Conservation (phyloP, 106 monocot genomes). For the Alisma plantagoaquatica region DNA sequence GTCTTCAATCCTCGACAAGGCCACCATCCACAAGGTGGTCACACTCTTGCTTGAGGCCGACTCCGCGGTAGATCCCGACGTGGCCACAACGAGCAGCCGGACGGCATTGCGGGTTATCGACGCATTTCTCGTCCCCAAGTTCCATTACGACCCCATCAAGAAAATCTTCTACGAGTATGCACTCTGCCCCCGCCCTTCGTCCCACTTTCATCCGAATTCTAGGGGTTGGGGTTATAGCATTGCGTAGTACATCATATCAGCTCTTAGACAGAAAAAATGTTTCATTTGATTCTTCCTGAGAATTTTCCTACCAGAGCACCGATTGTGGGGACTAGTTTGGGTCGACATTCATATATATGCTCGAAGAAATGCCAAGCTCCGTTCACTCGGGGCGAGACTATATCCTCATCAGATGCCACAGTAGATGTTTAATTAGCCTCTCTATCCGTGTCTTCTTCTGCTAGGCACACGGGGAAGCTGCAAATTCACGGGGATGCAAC, state of each 20-base stretch:
- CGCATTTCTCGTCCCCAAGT: slow-evolving; percentile 64
- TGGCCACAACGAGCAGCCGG: slow-evolving; percentile 20
- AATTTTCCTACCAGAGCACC: too few species aligned
- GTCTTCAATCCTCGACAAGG: slow-evolving; percentile 60
- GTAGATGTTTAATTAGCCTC: too few species aligned
- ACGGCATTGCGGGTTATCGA: slow-evolving; percentile 58
- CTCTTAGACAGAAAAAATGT: too few species aligned
- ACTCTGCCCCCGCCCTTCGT: background rate
- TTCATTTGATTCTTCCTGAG: too few species aligned
- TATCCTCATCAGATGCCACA: too few species aligned
- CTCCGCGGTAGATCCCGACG: slow-evolving; percentile 39
- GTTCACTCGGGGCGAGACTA: too few species aligned
- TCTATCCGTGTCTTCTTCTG: slow-evolving; percentile 6
- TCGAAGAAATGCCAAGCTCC: too few species aligned
- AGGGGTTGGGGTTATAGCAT: too few species aligned
- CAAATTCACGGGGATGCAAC: slow-evolving; percentile 69
- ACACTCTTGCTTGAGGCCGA: slow-evolving; percentile 54
- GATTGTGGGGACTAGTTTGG: too few species aligned
- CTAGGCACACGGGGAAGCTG: slow-evolving; percentile 62
- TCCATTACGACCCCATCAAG: slow-evolving; percentile 74
- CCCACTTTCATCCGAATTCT: too few species aligned
- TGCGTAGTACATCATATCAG: too few species aligned
- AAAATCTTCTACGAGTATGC: slow-evolving; percentile 81
- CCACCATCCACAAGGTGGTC: slow-evolving; percentile 45
- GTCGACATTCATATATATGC: too few species aligned